Evolutionary conservation across 768 basidiomycete species (phyloP).

Genomic region (Erythrobasidium yunnanense): DNA sequence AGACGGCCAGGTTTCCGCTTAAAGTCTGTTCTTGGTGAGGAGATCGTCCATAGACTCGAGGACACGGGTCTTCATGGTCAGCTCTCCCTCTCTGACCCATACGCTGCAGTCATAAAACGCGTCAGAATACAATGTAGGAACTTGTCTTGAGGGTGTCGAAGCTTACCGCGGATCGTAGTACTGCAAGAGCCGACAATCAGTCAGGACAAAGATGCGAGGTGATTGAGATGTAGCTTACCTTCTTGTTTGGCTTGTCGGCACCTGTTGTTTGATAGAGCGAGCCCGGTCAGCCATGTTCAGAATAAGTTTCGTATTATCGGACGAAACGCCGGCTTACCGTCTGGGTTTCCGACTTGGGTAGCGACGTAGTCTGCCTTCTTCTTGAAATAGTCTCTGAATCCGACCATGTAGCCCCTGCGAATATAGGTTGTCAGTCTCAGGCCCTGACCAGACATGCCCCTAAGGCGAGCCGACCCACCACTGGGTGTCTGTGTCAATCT

Average conservation of each 20-base stretch:
- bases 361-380: constrained; percentile 79
- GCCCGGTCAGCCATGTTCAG: no score
- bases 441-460: constrained; percentile 71
- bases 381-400: constrained; percentile 62
- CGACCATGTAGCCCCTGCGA: constrained; percentile 25
- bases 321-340: no score
- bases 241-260: constrained; percentile 99
- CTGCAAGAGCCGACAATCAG: no score
- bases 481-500: constrained; percentile 55
- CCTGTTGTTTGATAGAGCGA: no score
- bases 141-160: no score
- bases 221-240: constrained; percentile 45
- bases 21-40: background rate
- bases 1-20: no score
- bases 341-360: constrained; percentile 92
- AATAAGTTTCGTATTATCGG: no score
- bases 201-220: no score
- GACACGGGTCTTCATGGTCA: constrained; percentile 74
- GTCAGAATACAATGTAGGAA: background rate
- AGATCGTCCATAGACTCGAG: constrained; percentile 88
- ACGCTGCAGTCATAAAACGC: constrained; percentile 46
- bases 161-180: background rate
- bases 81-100: constrained; percentile 98
- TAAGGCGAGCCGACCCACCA: no score
- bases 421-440: constrained; percentile 56